Conservation (phyloP, 2,329 filamentous ascomycete genomes). For the Ceratocystiopsis minuta region DNA sequence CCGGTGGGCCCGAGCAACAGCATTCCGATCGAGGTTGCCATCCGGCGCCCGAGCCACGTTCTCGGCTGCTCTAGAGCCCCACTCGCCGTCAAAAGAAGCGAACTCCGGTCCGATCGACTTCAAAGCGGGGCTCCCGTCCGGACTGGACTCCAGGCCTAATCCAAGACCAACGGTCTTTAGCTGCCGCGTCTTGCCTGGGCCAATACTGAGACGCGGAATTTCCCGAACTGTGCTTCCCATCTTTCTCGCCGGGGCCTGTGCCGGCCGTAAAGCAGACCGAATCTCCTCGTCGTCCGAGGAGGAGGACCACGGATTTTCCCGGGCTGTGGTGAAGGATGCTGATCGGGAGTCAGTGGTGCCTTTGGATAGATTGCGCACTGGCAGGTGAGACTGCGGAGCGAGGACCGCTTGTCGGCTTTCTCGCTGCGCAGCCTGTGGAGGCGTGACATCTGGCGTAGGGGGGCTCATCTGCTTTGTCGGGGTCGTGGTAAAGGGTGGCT, state of each 20-base stretch:
- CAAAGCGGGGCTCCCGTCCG: constrained; percentile 22
- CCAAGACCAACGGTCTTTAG: constrained; percentile 24
- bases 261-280: constrained; percentile 30
- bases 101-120: constrained; percentile 13
- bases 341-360: constrained; percentile 41
- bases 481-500: constrained; percentile 29
- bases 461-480: constrained; percentile 49
- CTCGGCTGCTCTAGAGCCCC: constrained; percentile 27
- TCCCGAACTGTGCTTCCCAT: constrained; percentile 27
- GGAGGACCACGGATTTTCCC: constrained; percentile 34
- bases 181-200: constrained; percentile 12
- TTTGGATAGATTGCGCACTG: constrained; percentile 32
- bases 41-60: constrained; percentile 35
- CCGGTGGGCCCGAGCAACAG: constrained; percentile 14
- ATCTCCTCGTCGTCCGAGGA: constrained; percentile 42
- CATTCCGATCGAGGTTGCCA: constrained; percentile 33
- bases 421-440: constrained; percentile 30
- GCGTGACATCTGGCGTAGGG: constrained; percentile 60
- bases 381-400: constrained; percentile 24
- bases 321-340: constrained; percentile 56
- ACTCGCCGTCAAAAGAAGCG: constrained; percentile 36
- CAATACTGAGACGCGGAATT: background rate
- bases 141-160: constrained; percentile 24
- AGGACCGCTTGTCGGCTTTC: constrained; percentile 22
- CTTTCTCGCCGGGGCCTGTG: constrained; percentile 20